Base-by-base conservation (phyloP, 192 early-diverging fungal species). In the Mortierella claussenii region DNA sequence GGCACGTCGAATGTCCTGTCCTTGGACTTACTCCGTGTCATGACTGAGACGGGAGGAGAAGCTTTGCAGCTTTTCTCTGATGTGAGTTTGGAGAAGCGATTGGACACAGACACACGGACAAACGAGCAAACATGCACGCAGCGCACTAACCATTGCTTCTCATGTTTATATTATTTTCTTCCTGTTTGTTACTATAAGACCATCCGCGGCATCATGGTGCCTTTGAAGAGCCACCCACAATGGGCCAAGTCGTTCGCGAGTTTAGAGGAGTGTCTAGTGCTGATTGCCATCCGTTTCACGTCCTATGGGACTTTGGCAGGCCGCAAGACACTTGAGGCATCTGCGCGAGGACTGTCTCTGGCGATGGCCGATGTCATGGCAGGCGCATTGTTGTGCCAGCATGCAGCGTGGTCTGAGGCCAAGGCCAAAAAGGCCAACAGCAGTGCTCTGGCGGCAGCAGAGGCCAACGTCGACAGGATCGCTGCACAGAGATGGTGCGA, bases 1-100 rank as follows among this genome's bases (percentile, higher is more conserved):
- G 91, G 91, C 7, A 92, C 91, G 0, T 86, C 90, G 0, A 91
- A 91, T 51, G 84, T 93, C 2, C 65, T 90, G 21, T 80, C 88
- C 1, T 68, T 88, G 52, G 91, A 93, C 78, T 79, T 89, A 18
- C 53, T 83, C 50, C 78, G 88, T 20, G 86, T 89, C 8, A 68
- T 88, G 30, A 58, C 57, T 17, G 80, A 85, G 43, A 84, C 87
- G 9, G 78, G 75, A 46, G 85, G 86, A 26, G 33, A 56, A 7
- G 85, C 79, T 28, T 43, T 80, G 18, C 48, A 69, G 33, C 33
- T 64, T 15, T 86, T 86, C 57, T 69, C 60, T 44, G 55, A 71
- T 66, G 86, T 87, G 66, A 48, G 78, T 49, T n/a, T n/a, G n/a
- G n/a, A n/a, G n/a, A n/a, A n/a, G n/a, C n/a, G n/a, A n/a, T n/a